Percentiles rank a stretch among this genome's conserved stretches.
Conservation (phyloP, 2,329 filamentous ascomycete genomes). For the Sarocladiaceae sp. region DNA sequence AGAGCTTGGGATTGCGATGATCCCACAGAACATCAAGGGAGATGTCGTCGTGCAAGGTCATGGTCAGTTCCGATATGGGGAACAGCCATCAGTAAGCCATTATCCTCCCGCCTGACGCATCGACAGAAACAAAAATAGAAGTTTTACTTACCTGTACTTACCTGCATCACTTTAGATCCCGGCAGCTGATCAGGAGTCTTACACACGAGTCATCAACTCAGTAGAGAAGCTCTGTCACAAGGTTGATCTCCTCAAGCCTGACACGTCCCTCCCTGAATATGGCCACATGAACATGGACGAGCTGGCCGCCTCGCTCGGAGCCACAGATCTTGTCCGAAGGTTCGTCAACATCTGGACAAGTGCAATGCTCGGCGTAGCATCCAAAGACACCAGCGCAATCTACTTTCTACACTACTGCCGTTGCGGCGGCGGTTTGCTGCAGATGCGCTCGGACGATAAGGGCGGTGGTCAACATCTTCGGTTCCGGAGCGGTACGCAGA, state of each 20-base stretch:
- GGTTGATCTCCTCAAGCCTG: not conserved
- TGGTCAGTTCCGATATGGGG: not conserved
- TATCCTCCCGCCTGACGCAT: too few relatives aligned
- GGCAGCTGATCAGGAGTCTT: not conserved
- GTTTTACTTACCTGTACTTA: too few relatives aligned
- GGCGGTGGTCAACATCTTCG: not conserved
- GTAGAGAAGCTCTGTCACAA: not conserved
- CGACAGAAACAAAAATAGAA: too few relatives aligned
- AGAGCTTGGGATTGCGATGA: not conserved
- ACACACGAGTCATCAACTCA: not conserved
- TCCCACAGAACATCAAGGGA: not conserved
- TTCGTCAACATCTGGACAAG: not conserved
- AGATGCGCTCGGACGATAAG: not conserved
- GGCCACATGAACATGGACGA: not conserved
- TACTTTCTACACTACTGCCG: not conserved
- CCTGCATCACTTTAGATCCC: not conserved
- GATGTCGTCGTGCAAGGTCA: not conserved
- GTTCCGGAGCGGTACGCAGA: not conserved
- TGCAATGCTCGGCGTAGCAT: not conserved
- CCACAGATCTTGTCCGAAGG: not conserved
- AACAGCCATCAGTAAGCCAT: not conserved
- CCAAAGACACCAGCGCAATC: not conserved
- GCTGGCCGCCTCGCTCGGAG: not conserved
- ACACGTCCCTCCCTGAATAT: not conserved
- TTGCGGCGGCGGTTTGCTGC: not conserved